Conservation (phyloP, 2,329 filamentous ascomycete species). For the Colletotrichum graminicola region DNA sequence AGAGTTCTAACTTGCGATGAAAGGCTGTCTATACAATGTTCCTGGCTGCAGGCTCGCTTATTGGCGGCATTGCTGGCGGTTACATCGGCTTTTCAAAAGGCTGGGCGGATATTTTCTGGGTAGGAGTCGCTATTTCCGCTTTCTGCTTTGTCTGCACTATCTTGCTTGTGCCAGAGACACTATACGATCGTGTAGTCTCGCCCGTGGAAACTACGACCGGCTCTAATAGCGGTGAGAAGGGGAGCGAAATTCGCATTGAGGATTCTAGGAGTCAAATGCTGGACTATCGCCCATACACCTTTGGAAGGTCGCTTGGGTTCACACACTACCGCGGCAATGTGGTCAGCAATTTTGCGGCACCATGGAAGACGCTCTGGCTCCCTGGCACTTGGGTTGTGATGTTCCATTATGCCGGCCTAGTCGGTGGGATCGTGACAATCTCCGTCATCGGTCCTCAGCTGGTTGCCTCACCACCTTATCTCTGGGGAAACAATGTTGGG, state of each 20-base stretch:
- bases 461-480: conserved; percentile 49
- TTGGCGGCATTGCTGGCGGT: conserved; percentile 52
- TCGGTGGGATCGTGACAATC: conserved; percentile 52
- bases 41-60: conserved; percentile 48
- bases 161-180: conserved; percentile 53
- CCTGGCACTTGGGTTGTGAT: conserved; percentile 54
- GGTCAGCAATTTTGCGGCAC: conserved; percentile 45
- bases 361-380: conserved; percentile 48
- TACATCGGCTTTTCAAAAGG: conserved; percentile 52
- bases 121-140: conserved; percentile 47
- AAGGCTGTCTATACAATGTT: conserved; percentile 51
- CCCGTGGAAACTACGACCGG: background rate
- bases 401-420: conserved; percentile 53
- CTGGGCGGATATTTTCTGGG: conserved; percentile 51
- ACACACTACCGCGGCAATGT: conserved; percentile 43
- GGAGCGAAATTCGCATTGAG: conserved; percentile 16
- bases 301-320: conserved; percentile 42
- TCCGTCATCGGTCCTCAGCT: conserved; percentile 51
- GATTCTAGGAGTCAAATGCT: conserved; percentile 5
- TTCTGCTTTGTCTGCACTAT: conserved; percentile 45
- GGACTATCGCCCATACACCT: conserved; percentile 15
- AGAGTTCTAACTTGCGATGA: background rate
- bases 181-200: conserved; percentile 45
- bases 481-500: conserved; percentile 51
- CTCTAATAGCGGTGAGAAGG: conserved; percentile 29